A percentile compares a stretch with the other conserved stretches of the same genome.
These are phyloP conservation scores for Herpetomonas tarakana DNA, from an alignment of 208 protist genomes.

Conservation along the genomic window DNA sequence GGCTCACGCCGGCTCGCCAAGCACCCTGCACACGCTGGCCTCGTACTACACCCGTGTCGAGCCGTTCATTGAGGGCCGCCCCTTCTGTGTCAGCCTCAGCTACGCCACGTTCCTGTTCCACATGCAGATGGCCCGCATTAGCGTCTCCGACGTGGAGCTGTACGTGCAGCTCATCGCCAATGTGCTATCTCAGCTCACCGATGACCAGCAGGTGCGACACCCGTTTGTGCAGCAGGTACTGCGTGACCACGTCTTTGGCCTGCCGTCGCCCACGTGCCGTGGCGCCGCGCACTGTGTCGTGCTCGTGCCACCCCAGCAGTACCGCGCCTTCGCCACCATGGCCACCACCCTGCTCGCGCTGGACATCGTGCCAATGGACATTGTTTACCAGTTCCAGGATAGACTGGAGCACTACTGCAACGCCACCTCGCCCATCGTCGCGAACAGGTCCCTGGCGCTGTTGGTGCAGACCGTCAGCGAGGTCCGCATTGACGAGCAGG, in stretches of 20 bases:
- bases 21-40: slow-evolving; percentile 74
- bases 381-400: slow-evolving; percentile 86
- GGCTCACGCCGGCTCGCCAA: slow-evolving; percentile 59
- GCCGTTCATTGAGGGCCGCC: slow-evolving; percentile 69
- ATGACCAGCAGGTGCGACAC: slow-evolving; percentile 57
- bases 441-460: slow-evolving; percentile 76
- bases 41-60: slow-evolving; percentile 83
- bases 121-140: slow-evolving; percentile 88
- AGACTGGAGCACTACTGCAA: slow-evolving; percentile 68
- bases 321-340: slow-evolving; percentile 75
- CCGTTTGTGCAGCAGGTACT: slow-evolving; percentile 84
- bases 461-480: slow-evolving; percentile 68
- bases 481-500: slow-evolving; percentile 76
- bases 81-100: slow-evolving; percentile 88
- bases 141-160: slow-evolving; percentile 69
- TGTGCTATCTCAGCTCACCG: slow-evolving; percentile 62
- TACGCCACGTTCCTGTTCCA: slow-evolving; percentile 90
- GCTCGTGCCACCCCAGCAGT: slow-evolving; percentile 76
- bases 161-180: slow-evolving; percentile 81
- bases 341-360: slow-evolving; percentile 52
- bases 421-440: slow-evolving; percentile 66
- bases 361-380: slow-evolving; percentile 55
- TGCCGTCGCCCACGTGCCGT: slow-evolving; percentile 68
- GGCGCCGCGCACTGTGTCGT: slow-evolving; percentile 79
- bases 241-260: slow-evolving; percentile 81